Base-by-base conservation (phyloP, 768 basidiomycete genomes). In the Solioccasus polychromus region DNA sequence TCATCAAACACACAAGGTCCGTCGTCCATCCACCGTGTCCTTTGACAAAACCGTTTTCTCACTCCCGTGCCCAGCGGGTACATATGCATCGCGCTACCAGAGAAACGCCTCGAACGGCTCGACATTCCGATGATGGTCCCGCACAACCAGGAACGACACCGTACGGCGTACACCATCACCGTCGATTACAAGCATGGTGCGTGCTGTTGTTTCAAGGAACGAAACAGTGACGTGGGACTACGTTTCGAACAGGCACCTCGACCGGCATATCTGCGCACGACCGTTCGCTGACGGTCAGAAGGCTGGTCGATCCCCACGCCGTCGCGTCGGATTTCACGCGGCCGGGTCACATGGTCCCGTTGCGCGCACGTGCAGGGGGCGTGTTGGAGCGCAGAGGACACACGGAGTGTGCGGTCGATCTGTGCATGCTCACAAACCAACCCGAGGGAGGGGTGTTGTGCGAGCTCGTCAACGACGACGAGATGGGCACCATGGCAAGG, bases 211-310 rank as follows among this genome's bases (percentile, higher is more conserved):
- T 9, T n/a, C 14, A 20, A 6, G 17, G 49, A 15, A 5, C 12
- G 4, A 4, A n/a, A 41, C 15, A 35, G 14, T 3, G 14, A 35
- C 12, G 4, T 2, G 30, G 23, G 1, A 34, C 26, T 30, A 45
- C 3, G 29, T 6, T 10, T 18, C 31, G 23, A 14, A 8, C 49
- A 91, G 92, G 88, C 3, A 95, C 91, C 4, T 84, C 91, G 3
- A 99, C 96, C 15, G 96, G 96, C 20, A 99, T 99, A 55, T 96
- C 95, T 29, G 95, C 95, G 4, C 85, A 92, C 66, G 96, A 99
- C 70, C 85, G 96, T 44, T 83, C 88, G 26, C 72, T 93, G 44
- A 95, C 95, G 4, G 91, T 77, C 3, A 80, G 90, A 45, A 83
- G 87, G 31, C 80, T 99, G 22, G 89, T 93, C 17, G 77, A 81